phyloP scores from a whole-genome alignment of 1,284 basidiomycete genomes.

The Fistulinella cinereoalba region DNA sequence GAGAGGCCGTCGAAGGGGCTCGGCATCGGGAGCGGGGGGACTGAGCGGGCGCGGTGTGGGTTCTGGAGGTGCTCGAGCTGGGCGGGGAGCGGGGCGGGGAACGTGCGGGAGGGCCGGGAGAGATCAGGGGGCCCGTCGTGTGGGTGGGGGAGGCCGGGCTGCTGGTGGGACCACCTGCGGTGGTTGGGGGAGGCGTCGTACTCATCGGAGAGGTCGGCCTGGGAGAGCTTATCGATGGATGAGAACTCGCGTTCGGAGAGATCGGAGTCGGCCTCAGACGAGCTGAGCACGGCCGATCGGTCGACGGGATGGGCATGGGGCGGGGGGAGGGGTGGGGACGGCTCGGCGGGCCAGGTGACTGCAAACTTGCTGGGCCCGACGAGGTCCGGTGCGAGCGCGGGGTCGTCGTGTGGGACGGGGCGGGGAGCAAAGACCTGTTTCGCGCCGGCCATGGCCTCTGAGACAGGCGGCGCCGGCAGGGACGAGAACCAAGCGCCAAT shows the following conservation, averaged over 20 bases:
- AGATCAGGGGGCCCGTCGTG: constrained; percentile 31
- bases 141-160: constrained; percentile 13
- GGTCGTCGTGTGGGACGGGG: constrained; percentile 29
- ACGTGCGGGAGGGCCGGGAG: constrained; percentile 62
- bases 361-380: constrained; percentile 47
- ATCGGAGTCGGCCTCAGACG: constrained; percentile 51
- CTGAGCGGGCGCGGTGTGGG: constrained; percentile 44
- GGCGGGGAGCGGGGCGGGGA: constrained; percentile 68
- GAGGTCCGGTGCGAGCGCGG: constrained; percentile 39
- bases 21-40: constrained; percentile 2
- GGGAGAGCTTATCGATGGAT: constrained; percentile 31
- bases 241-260: constrained; percentile 43
- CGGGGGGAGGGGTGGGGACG: constrained; percentile 35
- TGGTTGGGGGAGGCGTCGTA: constrained; percentile 27
- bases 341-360: constrained; percentile 48
- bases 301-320: constrained; percentile 30
- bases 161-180: constrained; percentile 28
- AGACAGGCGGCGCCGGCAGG: too few species aligned
- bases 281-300: constrained; percentile 40
- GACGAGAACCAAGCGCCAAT: constrained; percentile 18
- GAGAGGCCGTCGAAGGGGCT: constrained; percentile 37
- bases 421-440: constrained; percentile 33
- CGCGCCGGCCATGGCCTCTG: constrained; percentile 32
- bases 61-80: constrained; percentile 67
- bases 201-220: constrained; percentile 34